Base-by-base conservation (phyloP, 1,284 basidiomycete genomes). In the Xanthoconium separans region DNA sequence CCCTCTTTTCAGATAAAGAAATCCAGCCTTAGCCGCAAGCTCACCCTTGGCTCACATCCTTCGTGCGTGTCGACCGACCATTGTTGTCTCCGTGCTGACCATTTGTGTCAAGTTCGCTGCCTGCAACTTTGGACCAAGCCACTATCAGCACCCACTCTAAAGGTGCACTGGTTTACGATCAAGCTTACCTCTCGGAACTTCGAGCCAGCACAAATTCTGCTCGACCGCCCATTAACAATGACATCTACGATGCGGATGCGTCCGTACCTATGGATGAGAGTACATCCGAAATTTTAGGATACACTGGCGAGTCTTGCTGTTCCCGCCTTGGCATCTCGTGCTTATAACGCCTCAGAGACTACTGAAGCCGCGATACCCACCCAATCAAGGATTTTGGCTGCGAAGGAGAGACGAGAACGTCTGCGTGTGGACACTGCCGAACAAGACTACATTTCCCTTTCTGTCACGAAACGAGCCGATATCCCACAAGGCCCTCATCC, bases 381-480 rank as follows among this genome's bases (percentile, higher is more conserved):
- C 13, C 83, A 86, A 54, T 86, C 88, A 8, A 84, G 87, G 10
- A 86, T 97, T 37, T 75, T 81, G 42, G 83, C 84, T 9, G 93
- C 92, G 1, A 94, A 89, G 70, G 84, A 91, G 65, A 85, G 85
- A 62, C 81, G 94, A 24, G 88, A 90, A 58, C 81, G 80, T 52
- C 65, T 83, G 50, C 82, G 80, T 18, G 75, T 74, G 13, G 68
- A 69, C 16, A 68, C 75, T 47, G 72, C 68, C 20, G 81, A 78
- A 39, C 87, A 91, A 44, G 93, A 94, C 45, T 97, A 84, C 61
- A 92, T 98, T 33, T 91, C 93, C 0, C 73, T 98, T 11, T 86
- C 88, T 11, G 78, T 93, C 2, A 78, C 80, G 11, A 80, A 80
- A 62, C 71, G 78, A 58, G 64, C 72, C 44, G 80, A 84, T 29